Evolutionary conservation across 345 rosid species (phyloP).

Genomic region (Brassica incana): DNA sequence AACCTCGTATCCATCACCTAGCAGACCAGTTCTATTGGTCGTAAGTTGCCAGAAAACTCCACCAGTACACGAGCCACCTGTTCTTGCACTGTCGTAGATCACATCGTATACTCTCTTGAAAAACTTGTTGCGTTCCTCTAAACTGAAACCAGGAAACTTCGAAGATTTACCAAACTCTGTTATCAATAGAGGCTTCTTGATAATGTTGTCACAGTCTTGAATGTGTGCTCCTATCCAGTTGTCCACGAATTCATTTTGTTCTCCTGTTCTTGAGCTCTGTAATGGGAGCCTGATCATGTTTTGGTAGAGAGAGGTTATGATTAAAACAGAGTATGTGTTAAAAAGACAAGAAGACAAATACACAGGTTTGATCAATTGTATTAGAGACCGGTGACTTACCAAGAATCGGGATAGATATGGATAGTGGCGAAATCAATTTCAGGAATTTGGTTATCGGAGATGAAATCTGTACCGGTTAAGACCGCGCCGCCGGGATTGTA

Average conservation of each 20-base stretch:
- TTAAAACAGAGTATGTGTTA: background rate
- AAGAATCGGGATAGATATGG: constrained; percentile 71
- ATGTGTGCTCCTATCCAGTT: constrained; percentile 55
- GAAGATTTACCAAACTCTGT: constrained; percentile 70
- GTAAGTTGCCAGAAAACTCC: constrained; percentile 81
- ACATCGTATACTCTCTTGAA: constrained; percentile 47
- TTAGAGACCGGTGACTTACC: constrained; percentile 46
- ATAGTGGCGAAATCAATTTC: constrained; percentile 70
- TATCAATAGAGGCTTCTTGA: constrained; percentile 61
- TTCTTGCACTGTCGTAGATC: constrained; percentile 50
- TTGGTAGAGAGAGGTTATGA: background rate
- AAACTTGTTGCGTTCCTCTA: constrained; percentile 50
- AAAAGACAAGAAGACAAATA: background rate
- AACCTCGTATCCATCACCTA: constrained; percentile 67
- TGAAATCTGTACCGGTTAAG: constrained; percentile 63
- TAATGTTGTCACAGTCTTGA: constrained; percentile 43
- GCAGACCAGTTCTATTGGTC: constrained; percentile 44
- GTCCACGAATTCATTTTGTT: constrained; percentile 49
- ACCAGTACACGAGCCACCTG: constrained; percentile 54
- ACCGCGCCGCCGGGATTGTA: constrained; percentile 43
- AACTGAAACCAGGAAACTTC: constrained; percentile 47
- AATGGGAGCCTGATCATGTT: constrained; percentile 50
- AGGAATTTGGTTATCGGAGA: constrained; percentile 56
- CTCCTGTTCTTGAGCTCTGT: constrained; percentile 41
- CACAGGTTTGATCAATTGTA: no score